These are phyloP conservation scores for Miscanthus lutarioriparius DNA, from an alignment of 176 grass and related monocot species.

Conservation along the genomic window DNA sequence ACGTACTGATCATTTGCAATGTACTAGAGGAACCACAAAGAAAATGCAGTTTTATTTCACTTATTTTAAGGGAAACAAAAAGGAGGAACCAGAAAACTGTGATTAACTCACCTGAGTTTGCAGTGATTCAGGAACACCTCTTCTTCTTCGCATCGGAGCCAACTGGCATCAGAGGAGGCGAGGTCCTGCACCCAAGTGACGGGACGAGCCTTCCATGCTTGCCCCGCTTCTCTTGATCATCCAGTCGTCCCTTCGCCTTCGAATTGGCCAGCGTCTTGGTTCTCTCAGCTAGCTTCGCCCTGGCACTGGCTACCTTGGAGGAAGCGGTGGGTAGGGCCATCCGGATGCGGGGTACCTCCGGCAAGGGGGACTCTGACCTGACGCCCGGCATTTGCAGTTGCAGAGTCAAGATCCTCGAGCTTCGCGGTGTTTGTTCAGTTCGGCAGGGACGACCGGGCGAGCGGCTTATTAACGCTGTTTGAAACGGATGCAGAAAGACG, in stretches of 20 bases:
- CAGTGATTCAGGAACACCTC: constrained; percentile 64
- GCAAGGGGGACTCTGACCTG: constrained; percentile 10
- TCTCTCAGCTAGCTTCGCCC: not conserved
- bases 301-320: not conserved
- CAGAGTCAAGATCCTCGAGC: not conserved
- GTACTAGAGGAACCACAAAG: not conserved
- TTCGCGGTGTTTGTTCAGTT: not conserved
- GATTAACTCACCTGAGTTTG: constrained; percentile 42
- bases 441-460: not conserved
- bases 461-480: constrained; percentile 32
- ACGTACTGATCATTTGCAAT: not conserved
- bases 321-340: not conserved
- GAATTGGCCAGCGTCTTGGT: not conserved
- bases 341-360: constrained; percentile 25
- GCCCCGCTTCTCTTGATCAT: constrained; percentile 9
- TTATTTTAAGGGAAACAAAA: not conserved
- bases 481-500: constrained; percentile 21
- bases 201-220: not conserved
- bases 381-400: constrained; percentile 36
- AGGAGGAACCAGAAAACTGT: not conserved
- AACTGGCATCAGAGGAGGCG: not conserved
- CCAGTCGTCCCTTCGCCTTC: not conserved
- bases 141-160: not conserved
- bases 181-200: not conserved
- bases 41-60: not conserved